A percentile compares a stretch with the other conserved stretches of the same genome.
These are phyloP conservation scores for Rhodotorula sp. DNA, from an alignment of 1,284 basidiomycete genomes.

Conservation along the genomic window DNA sequence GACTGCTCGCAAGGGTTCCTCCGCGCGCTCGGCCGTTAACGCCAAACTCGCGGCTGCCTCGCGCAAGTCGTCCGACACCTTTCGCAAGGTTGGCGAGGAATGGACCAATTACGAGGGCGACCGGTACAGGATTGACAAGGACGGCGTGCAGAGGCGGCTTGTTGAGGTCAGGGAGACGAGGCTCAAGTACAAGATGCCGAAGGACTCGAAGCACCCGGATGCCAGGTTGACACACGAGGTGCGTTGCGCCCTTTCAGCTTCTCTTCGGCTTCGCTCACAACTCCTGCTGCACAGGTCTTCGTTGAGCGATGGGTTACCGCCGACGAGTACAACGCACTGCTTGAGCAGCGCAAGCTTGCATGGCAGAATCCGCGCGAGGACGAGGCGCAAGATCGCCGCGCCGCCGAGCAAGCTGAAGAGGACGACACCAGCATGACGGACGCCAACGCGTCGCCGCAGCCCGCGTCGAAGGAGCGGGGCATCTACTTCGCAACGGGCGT, in stretches of 20 bases:
- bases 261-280: no score
- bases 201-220: constrained; percentile 32
- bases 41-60: background rate
- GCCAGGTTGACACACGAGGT: constrained; percentile 26
- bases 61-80: background rate
- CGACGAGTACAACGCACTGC: constrained; percentile 13
- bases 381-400: constrained; percentile 9
- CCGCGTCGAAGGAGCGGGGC: background rate
- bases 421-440: constrained; percentile 7
- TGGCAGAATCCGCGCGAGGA: constrained; percentile 34
- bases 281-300: constrained; percentile 7
- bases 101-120: constrained; percentile 39
- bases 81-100: constrained; percentile 22
- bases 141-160: constrained; percentile 18
- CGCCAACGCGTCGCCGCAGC: background rate
- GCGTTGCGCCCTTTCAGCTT: background rate
- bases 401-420: background rate
- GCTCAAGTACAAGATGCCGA: constrained; percentile 28
- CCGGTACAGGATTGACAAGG: constrained; percentile 20
- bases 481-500: constrained; percentile 20
- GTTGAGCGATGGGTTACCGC: constrained; percentile 36
- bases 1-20: constrained; percentile 5
- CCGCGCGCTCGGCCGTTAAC: background rate
- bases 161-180: constrained; percentile 32
- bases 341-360: constrained; percentile 25